phyloP scores from a whole-genome alignment of 768 basidiomycete species.

The Lactarius deliciosus region DNA sequence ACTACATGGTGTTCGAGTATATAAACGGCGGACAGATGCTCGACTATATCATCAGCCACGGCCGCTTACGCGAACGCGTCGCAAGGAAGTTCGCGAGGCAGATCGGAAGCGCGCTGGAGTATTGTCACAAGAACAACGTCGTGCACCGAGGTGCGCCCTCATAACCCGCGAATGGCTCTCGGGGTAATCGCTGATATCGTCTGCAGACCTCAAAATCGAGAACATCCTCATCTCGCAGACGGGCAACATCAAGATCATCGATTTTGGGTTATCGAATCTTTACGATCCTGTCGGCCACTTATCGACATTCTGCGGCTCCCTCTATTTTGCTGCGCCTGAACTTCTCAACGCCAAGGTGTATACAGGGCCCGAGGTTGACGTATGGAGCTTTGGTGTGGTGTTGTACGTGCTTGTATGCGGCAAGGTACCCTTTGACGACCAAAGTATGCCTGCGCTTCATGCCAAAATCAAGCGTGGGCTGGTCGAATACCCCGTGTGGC shows the following conservation, averaged over 20 bases:
- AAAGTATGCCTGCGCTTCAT: constrained; percentile 98
- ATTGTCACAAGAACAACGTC: constrained; percentile 96
- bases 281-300: constrained; percentile 82
- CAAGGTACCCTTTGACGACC: constrained; percentile 98
- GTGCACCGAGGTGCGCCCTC: constrained; percentile 78
- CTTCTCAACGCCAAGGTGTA: constrained; percentile 95
- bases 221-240: constrained; percentile 98
- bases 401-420: constrained; percentile 97
- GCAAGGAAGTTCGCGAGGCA: constrained; percentile 97
- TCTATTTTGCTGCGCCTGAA: constrained; percentile 99
- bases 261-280: constrained; percentile 96
- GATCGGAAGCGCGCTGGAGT: constrained; percentile 93
- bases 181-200: constrained; percentile 8
- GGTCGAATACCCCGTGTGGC: constrained; percentile 97
- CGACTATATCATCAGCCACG: constrained; percentile 99
- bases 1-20: constrained; percentile 99
- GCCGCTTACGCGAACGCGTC: constrained; percentile 89
- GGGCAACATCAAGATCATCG: constrained; percentile 99
- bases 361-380: constrained; percentile 96
- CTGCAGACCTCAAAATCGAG: constrained; percentile 92
- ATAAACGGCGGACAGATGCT: constrained; percentile 99
- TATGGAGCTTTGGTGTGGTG: constrained; percentile 99
- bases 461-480: constrained; percentile 98
- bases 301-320: constrained; percentile 93
- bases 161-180: constrained; percentile 9